Evolutionary conservation across 2,329 filamentous ascomycete species (phyloP), one percentile per base, ranked within the genome.

Genomic region (Aspergillus ruber): DNA sequence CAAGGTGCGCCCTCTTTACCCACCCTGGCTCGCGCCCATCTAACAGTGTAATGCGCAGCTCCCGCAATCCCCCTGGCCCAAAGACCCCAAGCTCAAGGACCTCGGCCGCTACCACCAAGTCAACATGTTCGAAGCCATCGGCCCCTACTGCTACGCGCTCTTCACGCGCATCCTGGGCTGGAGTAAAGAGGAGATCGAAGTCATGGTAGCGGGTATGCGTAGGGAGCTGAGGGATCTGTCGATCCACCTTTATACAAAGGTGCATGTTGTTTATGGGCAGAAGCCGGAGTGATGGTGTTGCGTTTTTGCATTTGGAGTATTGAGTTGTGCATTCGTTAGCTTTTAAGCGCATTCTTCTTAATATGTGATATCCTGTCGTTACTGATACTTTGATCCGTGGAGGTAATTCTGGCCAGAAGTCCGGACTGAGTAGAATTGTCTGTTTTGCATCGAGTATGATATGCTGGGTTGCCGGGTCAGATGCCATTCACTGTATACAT

Each of bases 31-130:
- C n/a, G n/a, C n/a, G n/a, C n/a, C n/a, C n/a, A n/a, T n/a, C n/a
- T n/a, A 20, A 8, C 44, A 36, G 20, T 20, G 20, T 20, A 20
- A 13, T 36, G 42, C 10, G 44, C 39, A 67, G 58, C 74, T 77
- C 64, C 78, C 78, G 0, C 69, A 68, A 29, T 77, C 75, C 53
- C 59, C 67, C 9, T 82, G 79, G 78, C 73, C 77, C 0, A 74
- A 72, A 40, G 73, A 79, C 36, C 66, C 68, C 5, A 71, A 72
- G 21, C 68, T 75, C 43, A 82, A 80, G 56, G 72, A 79, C 41
- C 60, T 82, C 2, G 79, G 78, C 2, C 53, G 55, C 27, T 68
- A 60, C 45, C 56, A 67, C 41, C 61, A 63, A 35, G 54, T 64
- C n/a, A 65, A 69, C 45, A 60, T 69, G 55, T 56, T 64, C 17